A percentile compares a stretch with the other conserved stretches of the same genome.
Conservation (phyloP, 1,284 basidiomycete genomes). For the Irpex rosettiformis region DNA sequence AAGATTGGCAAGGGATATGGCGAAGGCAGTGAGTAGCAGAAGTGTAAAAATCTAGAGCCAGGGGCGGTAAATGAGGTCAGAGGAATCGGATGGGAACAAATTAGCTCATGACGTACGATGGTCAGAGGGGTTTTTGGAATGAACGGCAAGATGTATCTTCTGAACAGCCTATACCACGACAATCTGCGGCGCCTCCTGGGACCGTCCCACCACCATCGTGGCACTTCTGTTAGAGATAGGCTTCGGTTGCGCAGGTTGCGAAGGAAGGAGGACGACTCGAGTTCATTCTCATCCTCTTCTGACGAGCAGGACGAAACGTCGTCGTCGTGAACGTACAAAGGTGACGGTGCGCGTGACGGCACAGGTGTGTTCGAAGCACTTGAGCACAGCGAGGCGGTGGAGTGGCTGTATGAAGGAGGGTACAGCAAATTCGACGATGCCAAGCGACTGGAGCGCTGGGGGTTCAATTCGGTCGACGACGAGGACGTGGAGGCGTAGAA, state of each 20-base stretch:
- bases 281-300: conserved; percentile 51
- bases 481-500: conserved; percentile 21
- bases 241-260: conserved; percentile 31
- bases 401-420: conserved; percentile 19
- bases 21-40: conserved; percentile 69
- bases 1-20: conserved; percentile 74
- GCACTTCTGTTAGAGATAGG: conserved; percentile 25
- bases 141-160: conserved; percentile 64
- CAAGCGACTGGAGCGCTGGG: conserved; percentile 17
- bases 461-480: conserved; percentile 23
- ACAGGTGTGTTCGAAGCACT: conserved; percentile 32
- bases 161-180: conserved; percentile 48
- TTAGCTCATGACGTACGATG: conserved; percentile 50
- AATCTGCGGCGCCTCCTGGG: conserved; percentile 36
- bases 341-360: conserved; percentile 35
- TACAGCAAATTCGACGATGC: conserved; percentile 22
- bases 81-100: neutral
- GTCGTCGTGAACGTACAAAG: conserved; percentile 33
- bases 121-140: conserved; percentile 80
- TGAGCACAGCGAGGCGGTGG: conserved; percentile 26
- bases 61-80: conserved; percentile 4
- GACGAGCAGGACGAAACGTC: conserved; percentile 55
- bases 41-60: conserved; percentile 61
- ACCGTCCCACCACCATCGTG: conserved; percentile 32
- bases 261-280: conserved; percentile 46